Conservation (phyloP, 225 moss, liverwort and hornwort species). For the Pseudisothecium myosuroides region DNA sequence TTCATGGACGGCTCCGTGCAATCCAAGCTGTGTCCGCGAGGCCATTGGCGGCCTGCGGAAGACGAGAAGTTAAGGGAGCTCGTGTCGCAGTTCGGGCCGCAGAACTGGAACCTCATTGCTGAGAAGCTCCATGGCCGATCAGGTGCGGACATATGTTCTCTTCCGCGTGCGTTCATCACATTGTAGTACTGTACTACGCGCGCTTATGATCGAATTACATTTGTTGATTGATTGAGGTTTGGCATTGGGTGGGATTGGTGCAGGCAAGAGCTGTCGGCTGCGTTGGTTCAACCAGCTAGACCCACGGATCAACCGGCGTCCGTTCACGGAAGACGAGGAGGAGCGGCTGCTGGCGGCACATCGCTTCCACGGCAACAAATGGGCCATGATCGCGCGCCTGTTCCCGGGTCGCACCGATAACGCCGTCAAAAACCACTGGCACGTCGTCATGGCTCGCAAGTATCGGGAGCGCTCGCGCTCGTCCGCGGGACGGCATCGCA, state of each 20-base stretch:
- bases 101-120: slow-evolving; percentile 99
- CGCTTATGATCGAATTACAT: neutral
- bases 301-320: slow-evolving; percentile 83
- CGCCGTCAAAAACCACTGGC: slow-evolving; percentile 98
- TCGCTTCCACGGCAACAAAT: slow-evolving; percentile 93
- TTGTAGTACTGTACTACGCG: neutral
- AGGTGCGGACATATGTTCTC: slow-evolving; percentile 6
- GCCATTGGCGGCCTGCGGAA: slow-evolving; percentile 94
- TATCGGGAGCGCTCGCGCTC: slow-evolving; percentile 72
- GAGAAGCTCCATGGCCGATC: slow-evolving; percentile 98
- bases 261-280: slow-evolving; percentile 94
- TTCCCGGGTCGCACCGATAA: slow-evolving; percentile 95
- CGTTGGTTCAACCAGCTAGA: slow-evolving; percentile 98
- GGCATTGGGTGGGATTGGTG: neutral
- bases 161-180: neutral
- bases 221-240: neutral
- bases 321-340: slow-evolving; percentile 91
- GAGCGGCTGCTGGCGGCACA: slow-evolving; percentile 83
- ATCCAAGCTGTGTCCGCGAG: slow-evolving; percentile 84
- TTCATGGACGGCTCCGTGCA: slow-evolving; percentile 58
- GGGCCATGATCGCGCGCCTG: slow-evolving; percentile 94
- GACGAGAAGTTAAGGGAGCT: slow-evolving; percentile 91
- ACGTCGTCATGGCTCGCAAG: slow-evolving; percentile 91
- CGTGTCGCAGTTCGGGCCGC: slow-evolving; percentile 79
- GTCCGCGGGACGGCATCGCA: slow-evolving; percentile 53